A percentile compares a stretch with the other conserved stretches of the same genome.
phyloP scores from a whole-genome alignment of 371 early-diverging fungal genomes.

The Mortierella polycephala region DNA sequence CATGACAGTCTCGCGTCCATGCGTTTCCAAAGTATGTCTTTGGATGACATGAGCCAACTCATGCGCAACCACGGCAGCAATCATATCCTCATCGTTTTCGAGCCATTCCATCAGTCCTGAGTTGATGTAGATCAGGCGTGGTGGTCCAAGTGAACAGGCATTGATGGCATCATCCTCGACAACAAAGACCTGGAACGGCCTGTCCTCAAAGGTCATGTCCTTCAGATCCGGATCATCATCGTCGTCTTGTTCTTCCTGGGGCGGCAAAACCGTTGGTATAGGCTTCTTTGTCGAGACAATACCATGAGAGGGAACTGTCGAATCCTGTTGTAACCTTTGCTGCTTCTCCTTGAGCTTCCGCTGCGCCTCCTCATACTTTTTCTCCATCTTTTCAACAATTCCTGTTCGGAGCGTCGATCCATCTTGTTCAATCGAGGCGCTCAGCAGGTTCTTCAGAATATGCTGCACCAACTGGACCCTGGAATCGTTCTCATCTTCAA shows the following conservation, averaged over 20 bases:
- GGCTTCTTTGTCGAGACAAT: slow-evolving; percentile 39
- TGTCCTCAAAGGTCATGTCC: slow-evolving; percentile 35
- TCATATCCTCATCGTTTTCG: slow-evolving; percentile 61
- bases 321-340: not conserved
- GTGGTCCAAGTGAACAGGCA: slow-evolving; percentile 45
- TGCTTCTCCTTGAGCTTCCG: slow-evolving; percentile 19
- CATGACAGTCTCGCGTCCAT: slow-evolving; percentile 58
- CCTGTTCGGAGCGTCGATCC: slow-evolving; percentile 47
- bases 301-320: slow-evolving; percentile 6
- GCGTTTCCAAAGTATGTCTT: slow-evolving; percentile 70
- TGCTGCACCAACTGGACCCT: slow-evolving; percentile 33
- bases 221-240: slow-evolving; percentile 27
- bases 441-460: slow-evolving; percentile 41
- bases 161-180: slow-evolving; percentile 40
- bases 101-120: slow-evolving; percentile 59
- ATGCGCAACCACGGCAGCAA: slow-evolving; percentile 71
- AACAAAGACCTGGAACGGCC: slow-evolving; percentile 51
- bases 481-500: slow-evolving; percentile 33
- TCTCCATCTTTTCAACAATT: slow-evolving; percentile 32
- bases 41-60: slow-evolving; percentile 73
- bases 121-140: slow-evolving; percentile 57
- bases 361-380: slow-evolving; percentile 33
- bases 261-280: not conserved
- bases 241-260: slow-evolving; percentile 15
- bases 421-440: slow-evolving; percentile 39